Evolutionary conservation across 1,139 yeast species (phyloP).

Genomic region (Groenewaldozyma auringiensis): DNA sequence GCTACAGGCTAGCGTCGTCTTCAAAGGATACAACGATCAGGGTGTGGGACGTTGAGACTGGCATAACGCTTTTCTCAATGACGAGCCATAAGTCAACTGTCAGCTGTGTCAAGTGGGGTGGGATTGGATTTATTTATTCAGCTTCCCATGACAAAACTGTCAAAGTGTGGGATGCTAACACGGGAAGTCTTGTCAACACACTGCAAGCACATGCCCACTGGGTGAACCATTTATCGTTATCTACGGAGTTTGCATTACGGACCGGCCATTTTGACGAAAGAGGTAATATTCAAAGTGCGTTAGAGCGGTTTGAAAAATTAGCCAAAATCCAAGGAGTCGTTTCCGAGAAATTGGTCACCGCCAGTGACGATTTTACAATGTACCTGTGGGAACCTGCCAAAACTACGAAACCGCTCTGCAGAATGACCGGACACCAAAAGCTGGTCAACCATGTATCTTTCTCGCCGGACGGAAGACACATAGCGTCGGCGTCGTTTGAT

Average conservation of each 20-base stretch:
- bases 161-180: slow-evolving; percentile 81
- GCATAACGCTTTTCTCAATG: slow-evolving; percentile 62
- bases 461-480: slow-evolving; percentile 88
- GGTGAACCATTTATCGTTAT: slow-evolving; percentile 89
- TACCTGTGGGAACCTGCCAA: slow-evolving; percentile 90
- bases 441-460: slow-evolving; percentile 92
- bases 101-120: slow-evolving; percentile 96
- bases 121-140: slow-evolving; percentile 74
- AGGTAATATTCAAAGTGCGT: slow-evolving; percentile 43
- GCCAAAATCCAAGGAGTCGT: slow-evolving; percentile 62
- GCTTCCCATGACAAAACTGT: slow-evolving; percentile 95
- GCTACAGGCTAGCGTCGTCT: slow-evolving; percentile 75
- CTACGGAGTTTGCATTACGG: slow-evolving; percentile 82
- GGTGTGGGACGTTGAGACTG: slow-evolving; percentile 80
- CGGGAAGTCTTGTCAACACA: slow-evolving; percentile 72
- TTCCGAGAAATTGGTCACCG: slow-evolving; percentile 83
- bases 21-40: slow-evolving; percentile 89
- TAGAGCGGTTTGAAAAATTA: slow-evolving; percentile 65
- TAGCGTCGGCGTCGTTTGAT: slow-evolving; percentile 92
- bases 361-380: slow-evolving; percentile 97
- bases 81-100: slow-evolving; percentile 87
- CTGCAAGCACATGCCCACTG: slow-evolving; percentile 92
- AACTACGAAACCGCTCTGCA: slow-evolving; percentile 70
- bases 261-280: slow-evolving; percentile 74
- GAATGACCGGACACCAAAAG: slow-evolving; percentile 98